Conservation (phyloP, 495 filamentous ascomycete genomes). For the Podospora didyma region DNA sequence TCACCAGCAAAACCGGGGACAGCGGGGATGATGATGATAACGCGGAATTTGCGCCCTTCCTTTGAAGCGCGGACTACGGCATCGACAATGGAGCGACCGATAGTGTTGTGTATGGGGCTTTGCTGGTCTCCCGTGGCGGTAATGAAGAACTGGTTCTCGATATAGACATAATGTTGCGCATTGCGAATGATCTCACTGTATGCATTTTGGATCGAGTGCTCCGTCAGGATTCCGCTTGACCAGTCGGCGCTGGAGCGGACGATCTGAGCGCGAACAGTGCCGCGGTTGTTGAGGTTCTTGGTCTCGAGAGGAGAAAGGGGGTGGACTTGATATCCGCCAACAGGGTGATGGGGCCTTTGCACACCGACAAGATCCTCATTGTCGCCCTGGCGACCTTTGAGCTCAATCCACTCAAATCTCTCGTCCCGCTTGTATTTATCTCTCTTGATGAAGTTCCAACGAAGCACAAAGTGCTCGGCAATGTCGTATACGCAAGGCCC, state of each 20-base stretch:
- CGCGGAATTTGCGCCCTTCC: constrained; percentile 82
- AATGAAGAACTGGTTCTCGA: constrained; percentile 98
- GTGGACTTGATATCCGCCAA: constrained; percentile 82
- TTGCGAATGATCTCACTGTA: constrained; percentile 80
- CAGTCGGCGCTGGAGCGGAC: constrained; percentile 86
- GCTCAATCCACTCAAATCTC: constrained; percentile 74
- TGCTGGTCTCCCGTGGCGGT: constrained; percentile 89
- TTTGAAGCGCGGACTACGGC: constrained; percentile 77
- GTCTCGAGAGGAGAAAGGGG: constrained; percentile 61
- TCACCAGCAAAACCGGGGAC: constrained; percentile 95
- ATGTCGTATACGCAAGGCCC: constrained; percentile 92
- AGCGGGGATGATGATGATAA: constrained; percentile 85
- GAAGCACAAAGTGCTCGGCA: constrained; percentile 89
- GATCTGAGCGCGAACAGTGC: constrained; percentile 76
- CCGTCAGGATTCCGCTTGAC: constrained; percentile 88
- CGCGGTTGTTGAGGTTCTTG: constrained; percentile 46
- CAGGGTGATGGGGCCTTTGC: constrained; percentile 77
- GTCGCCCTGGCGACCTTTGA: constrained; percentile 73
- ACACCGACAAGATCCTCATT: constrained; percentile 84
- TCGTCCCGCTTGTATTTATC: constrained; percentile 93
- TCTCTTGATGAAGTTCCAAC: constrained; percentile 96
- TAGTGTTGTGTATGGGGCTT: constrained; percentile 76
- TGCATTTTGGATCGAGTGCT: constrained; percentile 90
- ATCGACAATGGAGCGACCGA: constrained; percentile 85
- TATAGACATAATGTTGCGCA: constrained; percentile 90